Base-by-base conservation (phyloP, 306 rosid species). In the Hippophae gyantsensis region DNA sequence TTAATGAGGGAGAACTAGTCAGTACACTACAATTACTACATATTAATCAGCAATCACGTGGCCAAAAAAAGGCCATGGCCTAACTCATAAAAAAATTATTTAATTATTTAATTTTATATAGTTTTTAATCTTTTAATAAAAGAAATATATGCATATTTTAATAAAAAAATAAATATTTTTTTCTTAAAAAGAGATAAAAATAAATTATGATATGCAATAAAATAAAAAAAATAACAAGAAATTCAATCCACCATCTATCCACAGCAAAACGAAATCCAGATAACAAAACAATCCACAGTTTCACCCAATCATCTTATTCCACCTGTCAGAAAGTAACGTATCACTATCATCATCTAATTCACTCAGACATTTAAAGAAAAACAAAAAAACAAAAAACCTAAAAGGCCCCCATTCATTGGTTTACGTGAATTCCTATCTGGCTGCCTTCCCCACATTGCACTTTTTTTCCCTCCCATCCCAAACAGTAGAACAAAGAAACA, bases 181-280 rank as follows among this genome's bases (percentile, higher is more conserved):
- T 18, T 18, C 18, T 18, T 18, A 18, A 18, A 18, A 18, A 18
- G 18, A 18, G 0, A 18, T 18, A 18, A 18, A 18, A 18, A 18
- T 18, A 18, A 18, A 18, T 18, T 18, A 18, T 18, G 18, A 18
- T 18, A 18, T 18, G 18, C 18, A 18, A 18, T 18, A 18, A 18
- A 18, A 18, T 18, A 18, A 18, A 0, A 18, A 18, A 18, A 18
- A 18, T 18, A 18, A 18, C 18, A 18, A 18, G 18, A 18, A 18
- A 18, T 18, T 52, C 6, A 56, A 48, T 54, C 59, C 56, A 11
- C 48, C 62, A 27, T 13, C 60, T 43, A 57, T 54, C 75, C 13
- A 65, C 54, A 60, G 51, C 71, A 9, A 57, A 80, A 66, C 69
- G 95, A 79, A 79, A 87, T 92, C 95, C 60, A 71, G 98, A 92